Conservation (phyloP, 495 filamentous ascomycete species). For the Tricharina praecox region DNA sequence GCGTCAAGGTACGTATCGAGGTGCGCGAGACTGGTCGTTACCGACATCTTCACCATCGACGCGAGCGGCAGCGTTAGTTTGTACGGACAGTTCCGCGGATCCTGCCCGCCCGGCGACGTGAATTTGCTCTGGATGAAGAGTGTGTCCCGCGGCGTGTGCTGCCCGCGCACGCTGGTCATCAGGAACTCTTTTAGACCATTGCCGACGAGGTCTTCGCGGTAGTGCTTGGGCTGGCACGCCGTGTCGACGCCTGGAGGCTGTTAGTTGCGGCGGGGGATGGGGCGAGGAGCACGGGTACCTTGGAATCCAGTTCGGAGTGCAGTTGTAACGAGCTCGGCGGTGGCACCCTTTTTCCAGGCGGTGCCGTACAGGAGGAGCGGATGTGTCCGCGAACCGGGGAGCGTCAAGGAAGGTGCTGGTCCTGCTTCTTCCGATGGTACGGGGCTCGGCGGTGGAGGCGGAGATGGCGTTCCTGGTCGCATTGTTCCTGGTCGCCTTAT, state of each 20-base stretch:
- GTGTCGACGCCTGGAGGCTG: slow-evolving; percentile 67
- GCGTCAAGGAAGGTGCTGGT: slow-evolving; percentile 2
- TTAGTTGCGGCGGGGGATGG: too few species aligned
- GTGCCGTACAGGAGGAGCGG: slow-evolving; percentile 50
- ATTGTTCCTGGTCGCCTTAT: too few species aligned
- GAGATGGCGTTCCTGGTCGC: too few species aligned
- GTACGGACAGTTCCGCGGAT: slow-evolving; percentile 44
- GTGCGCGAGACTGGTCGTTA: slow-evolving; percentile 52
- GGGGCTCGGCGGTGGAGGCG: too few species aligned
- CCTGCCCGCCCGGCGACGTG: slow-evolving; percentile 45
- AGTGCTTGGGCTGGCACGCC: slow-evolving; percentile 63
- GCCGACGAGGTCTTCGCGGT: slow-evolving; percentile 55
- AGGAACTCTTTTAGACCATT: slow-evolving; percentile 32
- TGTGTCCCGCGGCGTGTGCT: slow-evolving; percentile 1
- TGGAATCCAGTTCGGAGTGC: slow-evolving; percentile 57
- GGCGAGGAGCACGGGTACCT: too few species aligned
- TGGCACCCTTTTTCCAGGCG: slow-evolving; percentile 70
- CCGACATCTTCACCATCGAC: slow-evolving; percentile 47
- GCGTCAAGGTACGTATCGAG: slow-evolving; percentile 54
- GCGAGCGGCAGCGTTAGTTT: slow-evolving; percentile 34
- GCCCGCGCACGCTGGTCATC: too few species aligned
- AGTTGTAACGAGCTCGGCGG: slow-evolving; percentile 46
- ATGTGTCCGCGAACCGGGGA: slow-evolving; percentile 8
- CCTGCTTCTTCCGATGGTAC: too few species aligned
- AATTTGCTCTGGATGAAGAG: slow-evolving; percentile 67